phyloP scores from a whole-genome alignment of 116 monocot species.

The Trichopus zeylanicus region DNA sequence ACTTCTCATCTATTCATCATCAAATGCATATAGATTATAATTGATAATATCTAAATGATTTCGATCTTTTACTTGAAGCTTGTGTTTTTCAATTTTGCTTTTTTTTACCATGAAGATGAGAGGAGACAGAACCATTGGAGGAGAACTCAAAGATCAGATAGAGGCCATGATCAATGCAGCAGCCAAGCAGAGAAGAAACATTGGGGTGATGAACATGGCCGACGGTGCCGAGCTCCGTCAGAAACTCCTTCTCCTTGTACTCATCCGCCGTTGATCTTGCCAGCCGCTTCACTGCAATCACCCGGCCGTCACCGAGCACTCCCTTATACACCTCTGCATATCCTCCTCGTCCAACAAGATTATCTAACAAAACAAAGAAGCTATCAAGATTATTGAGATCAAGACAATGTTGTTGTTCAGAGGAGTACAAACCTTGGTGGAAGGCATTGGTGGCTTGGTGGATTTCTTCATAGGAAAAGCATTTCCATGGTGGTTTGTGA shows the following conservation, averaged over 20 bases:
- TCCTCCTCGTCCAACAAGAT: slow-evolving; percentile 58
- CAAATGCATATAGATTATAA: no score
- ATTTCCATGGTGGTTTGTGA: slow-evolving; percentile 32
- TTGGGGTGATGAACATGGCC: no score
- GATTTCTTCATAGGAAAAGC: no score
- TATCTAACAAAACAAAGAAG: no score
- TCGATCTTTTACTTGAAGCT: no score
- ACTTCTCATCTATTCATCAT: slow-evolving; percentile 12
- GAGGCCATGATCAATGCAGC: slow-evolving; percentile 45
- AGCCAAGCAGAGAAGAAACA: no score
- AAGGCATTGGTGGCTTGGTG: slow-evolving; percentile 60
- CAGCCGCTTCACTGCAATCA: slow-evolving; percentile 45
- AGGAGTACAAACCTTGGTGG: slow-evolving; percentile 28
- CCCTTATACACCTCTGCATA: slow-evolving; percentile 52
- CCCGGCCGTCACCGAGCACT: slow-evolving; percentile 23
- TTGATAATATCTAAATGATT: no score
- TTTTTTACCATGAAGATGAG: slow-evolving; percentile 24
- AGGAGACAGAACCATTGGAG: slow-evolving; percentile 27
- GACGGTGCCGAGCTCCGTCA: no score
- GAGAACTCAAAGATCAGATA: slow-evolving; percentile 42
- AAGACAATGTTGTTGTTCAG: no score
- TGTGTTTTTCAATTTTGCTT: no score
- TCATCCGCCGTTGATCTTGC: slow-evolving; percentile 34
- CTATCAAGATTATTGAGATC: no score
- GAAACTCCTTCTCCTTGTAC: slow-evolving; percentile 56